phyloP scores from a whole-genome alignment of 2,329 filamentous ascomycete species.

The Paracoccidioides lutzii region DNA sequence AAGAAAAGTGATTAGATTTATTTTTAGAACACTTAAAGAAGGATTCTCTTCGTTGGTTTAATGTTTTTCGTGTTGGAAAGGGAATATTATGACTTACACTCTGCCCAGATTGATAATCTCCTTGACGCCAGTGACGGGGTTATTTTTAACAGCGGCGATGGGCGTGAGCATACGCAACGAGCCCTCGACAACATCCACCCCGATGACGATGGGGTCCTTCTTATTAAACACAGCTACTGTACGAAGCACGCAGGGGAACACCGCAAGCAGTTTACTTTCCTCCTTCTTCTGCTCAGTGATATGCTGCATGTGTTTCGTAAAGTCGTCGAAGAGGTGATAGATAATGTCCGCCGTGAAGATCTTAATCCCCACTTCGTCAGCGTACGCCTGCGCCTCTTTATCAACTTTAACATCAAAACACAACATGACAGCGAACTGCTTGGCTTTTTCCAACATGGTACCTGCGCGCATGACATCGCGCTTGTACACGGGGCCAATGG shows the following conservation, averaged over 20 bases:
- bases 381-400: conserved; percentile 83
- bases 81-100: conserved; percentile 56
- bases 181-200: conserved; percentile 90
- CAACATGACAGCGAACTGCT: conserved; percentile 96
- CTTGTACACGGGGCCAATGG: conserved; percentile 95
- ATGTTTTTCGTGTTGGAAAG: neutral
- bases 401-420: conserved; percentile 99
- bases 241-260: conserved; percentile 88
- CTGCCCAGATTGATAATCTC: conserved; percentile 75
- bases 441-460: conserved; percentile 90
- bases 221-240: conserved; percentile 97
- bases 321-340: conserved; percentile 94
- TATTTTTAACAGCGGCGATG: conserved; percentile 72
- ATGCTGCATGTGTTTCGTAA: conserved; percentile 86
- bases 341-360: conserved; percentile 99
- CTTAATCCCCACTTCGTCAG: conserved; percentile 89
- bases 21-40: neutral
- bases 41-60: neutral
- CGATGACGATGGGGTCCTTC: conserved; percentile 85
- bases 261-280: conserved; percentile 84
- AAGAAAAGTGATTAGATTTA: conserved; percentile 14
- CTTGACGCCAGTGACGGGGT: conserved; percentile 64
- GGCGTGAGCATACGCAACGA: conserved; percentile 77
- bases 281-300: conserved; percentile 88
- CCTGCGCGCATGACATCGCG: conserved; percentile 90